These are phyloP conservation scores for Aegilops tauschii DNA, from an alignment of 176 grass and related monocot species.

Conservation along the genomic window DNA sequence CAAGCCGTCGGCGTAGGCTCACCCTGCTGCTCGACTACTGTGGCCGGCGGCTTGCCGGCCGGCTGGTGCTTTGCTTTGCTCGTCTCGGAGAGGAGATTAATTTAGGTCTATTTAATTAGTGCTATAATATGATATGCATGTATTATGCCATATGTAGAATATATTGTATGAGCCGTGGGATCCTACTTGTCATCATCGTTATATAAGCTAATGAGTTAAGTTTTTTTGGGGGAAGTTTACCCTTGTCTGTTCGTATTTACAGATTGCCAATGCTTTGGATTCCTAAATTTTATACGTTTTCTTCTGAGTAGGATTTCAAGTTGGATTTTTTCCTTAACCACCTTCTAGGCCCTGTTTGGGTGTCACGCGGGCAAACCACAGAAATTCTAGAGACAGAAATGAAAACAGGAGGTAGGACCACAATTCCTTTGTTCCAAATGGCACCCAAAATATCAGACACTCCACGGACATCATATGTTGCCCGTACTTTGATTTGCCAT, in stretches of 20 bases:
- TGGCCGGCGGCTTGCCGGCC: conserved; percentile 20
- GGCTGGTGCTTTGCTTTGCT: not conserved
- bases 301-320: no score
- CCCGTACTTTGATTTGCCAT: no score
- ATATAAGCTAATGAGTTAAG: conserved; percentile 53
- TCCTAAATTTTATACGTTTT: no score
- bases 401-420: no score
- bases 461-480: no score
- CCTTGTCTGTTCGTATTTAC: not conserved
- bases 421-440: no score
- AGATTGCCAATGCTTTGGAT: no score
- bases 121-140: conserved; percentile 39
- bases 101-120: conserved; percentile 36
- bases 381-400: no score
- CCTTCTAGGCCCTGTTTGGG: no score
- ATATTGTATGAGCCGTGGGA: conserved; percentile 44
- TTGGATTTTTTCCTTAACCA: no score
- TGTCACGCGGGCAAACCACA: no score
- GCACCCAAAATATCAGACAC: no score
- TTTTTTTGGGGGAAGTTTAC: conserved; percentile 24
- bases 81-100: not conserved
- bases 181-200: conserved; percentile 33
- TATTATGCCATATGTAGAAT: conserved; percentile 56
- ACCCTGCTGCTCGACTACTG: not conserved
- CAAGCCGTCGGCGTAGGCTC: conserved; percentile 49